Evolutionary conservation across 192 early-diverging fungal genomes (phyloP).

Genomic region (Radiomyces spectabilis): DNA sequence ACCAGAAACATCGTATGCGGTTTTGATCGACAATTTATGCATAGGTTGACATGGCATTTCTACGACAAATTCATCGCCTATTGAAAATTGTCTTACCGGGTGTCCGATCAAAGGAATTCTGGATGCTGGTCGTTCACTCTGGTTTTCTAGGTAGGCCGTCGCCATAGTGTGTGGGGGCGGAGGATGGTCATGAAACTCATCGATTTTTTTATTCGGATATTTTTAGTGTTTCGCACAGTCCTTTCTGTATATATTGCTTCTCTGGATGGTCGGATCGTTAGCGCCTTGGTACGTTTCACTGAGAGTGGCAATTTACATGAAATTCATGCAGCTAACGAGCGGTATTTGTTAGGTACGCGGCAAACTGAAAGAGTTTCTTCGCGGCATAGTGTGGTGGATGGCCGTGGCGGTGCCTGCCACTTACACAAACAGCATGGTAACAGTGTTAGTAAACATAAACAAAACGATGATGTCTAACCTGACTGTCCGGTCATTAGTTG

Average conservation of each 20-base stretch:
- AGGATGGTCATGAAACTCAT: too few relatives aligned
- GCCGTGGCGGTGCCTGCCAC: slow-evolving; percentile 91
- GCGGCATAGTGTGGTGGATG: slow-evolving; percentile 83
- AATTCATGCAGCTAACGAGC: too few relatives aligned
- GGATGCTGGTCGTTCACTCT: slow-evolving; percentile 77
- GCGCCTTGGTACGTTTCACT: slow-evolving; percentile 51
- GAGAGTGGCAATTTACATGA: too few relatives aligned
- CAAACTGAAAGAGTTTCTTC: slow-evolving; percentile 70
- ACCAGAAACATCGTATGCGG: neutral
- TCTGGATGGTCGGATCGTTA: slow-evolving; percentile 79
- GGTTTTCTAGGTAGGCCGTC: slow-evolving; percentile 61
- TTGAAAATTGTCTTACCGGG: slow-evolving; percentile 84
- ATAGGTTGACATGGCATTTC: slow-evolving; percentile 47
- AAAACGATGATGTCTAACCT: neutral
- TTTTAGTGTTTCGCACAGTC: slow-evolving; percentile 72
- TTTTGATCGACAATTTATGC: too few relatives aligned
- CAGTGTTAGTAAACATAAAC: neutral
- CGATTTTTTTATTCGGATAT: neutral
- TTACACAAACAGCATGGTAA: slow-evolving; percentile 96
- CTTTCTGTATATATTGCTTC: slow-evolving; percentile 88
- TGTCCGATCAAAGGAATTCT: slow-evolving; percentile 74
- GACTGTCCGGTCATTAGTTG: slow-evolving; percentile 33
- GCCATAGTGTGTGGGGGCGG: too few relatives aligned
- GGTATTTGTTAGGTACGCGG: slow-evolving; percentile 64
- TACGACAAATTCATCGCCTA: slow-evolving; percentile 55